Base-by-base conservation (phyloP, 345 rosid species). In the Hibiscus trionum region DNA sequence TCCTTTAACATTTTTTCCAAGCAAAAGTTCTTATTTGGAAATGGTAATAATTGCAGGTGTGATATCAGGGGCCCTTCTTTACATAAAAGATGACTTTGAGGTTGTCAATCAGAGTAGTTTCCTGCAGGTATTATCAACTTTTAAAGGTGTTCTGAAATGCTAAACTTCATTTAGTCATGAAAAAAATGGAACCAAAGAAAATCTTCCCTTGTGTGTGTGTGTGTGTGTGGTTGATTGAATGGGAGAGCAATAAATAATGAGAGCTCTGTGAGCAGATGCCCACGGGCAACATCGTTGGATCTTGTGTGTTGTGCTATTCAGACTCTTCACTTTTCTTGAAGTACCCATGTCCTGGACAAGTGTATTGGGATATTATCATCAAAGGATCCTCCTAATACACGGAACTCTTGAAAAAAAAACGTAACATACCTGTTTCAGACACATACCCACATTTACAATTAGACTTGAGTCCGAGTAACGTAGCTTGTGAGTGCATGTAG, bases 11-110 rank as follows among this genome's bases (percentile, higher is more conserved):
- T 44, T 9, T 9, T 44, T 44, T 0, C 14, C 47, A 44, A 44
- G 47, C 11, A 44, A 27, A 26, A 29, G 29, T 65, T 73, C 42
- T 73, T 14, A 55, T 59, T 39, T 42, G 71, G 16, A 70, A 49
- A 11, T 71, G 37, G 24, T 53, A 14, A 29, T 58, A 10, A 15
- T 55, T 80, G 76, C 83, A 95, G 99, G 97, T 82, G 99, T 91
- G 42, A 95, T 95, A 49, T 95, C 99, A 1, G 99, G 96, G 73
- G 97, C 99, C 12, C 97, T 95, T 75, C 77, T 95, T 82, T 95
- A 95, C 66, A 92, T 95, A 61, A 92, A 90, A 73, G 99, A 92
- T 86, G 99, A 92, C 27, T 95, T 95, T 61, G 88, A 86, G 78
- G 87, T 74, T 4, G 97, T 95, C 58, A 86, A 78, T 27, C 77